phyloP scores from a whole-genome alignment of 1,284 basidiomycete species.

The Ustilago loliicola region DNA sequence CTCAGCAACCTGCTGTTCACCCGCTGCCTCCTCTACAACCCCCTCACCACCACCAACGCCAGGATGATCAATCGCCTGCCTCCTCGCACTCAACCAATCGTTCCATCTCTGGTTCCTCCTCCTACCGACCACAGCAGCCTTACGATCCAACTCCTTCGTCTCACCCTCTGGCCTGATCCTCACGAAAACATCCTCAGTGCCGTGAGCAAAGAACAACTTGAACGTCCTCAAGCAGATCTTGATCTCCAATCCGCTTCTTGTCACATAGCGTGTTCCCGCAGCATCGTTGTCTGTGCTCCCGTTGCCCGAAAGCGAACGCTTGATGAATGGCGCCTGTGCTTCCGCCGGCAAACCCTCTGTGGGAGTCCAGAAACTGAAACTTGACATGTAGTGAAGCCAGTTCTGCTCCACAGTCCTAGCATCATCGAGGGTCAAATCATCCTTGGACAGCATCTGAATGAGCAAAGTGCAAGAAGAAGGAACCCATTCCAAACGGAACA shows the following conservation, averaged over 20 bases:
- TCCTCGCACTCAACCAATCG: slow-evolving; percentile 56
- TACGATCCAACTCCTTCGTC: slow-evolving; percentile 32
- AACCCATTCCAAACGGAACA: slow-evolving; percentile 89
- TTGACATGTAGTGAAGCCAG: slow-evolving; percentile 91
- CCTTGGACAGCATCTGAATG: slow-evolving; percentile 88
- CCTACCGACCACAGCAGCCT: slow-evolving; percentile 33
- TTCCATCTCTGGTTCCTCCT: slow-evolving; percentile 48
- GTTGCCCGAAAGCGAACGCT: slow-evolving; percentile 49
- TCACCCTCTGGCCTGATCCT: slow-evolving; percentile 52
- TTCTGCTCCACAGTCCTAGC: slow-evolving; percentile 83
- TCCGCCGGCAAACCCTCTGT: slow-evolving; percentile 66
- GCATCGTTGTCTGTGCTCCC: slow-evolving; percentile 45
- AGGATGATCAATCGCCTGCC: slow-evolving; percentile 53
- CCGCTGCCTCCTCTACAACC: slow-evolving; percentile 7
- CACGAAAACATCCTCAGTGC: slow-evolving; percentile 71
- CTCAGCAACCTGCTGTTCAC: slow-evolving; percentile 8
- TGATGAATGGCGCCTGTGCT: slow-evolving; percentile 65
- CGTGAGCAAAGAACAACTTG: slow-evolving; percentile 71
- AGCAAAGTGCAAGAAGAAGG: slow-evolving; percentile 80
- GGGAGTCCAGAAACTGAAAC: slow-evolving; percentile 75
- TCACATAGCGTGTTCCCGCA: slow-evolving; percentile 52
- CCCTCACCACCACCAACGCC: slow-evolving; percentile 8
- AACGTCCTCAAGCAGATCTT: slow-evolving; percentile 72
- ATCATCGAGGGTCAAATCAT: slow-evolving; percentile 88
- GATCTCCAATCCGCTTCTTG: slow-evolving; percentile 75